Base-by-base conservation (phyloP, 257 asterid genomes). In the Dorcoceras hygrometricum region DNA sequence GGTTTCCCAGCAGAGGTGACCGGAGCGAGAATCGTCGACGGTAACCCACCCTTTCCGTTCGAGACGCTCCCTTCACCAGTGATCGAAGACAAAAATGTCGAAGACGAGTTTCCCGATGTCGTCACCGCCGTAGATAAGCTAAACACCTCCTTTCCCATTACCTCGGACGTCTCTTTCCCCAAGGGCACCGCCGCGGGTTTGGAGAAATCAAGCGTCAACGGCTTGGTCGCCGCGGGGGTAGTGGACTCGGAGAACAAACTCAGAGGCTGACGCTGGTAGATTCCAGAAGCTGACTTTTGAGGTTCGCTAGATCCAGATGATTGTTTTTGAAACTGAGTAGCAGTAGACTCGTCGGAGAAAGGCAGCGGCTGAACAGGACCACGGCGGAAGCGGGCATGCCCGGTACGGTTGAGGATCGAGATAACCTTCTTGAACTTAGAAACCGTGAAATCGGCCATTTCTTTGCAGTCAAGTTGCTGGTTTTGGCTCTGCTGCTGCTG, bases 41-140 rank as follows among this genome's bases (percentile, higher is more conserved):
- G 62, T 18, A 84, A 72, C 3, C 80, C 90, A 19, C 72, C 81
- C 57, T 84, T 86, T 0, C 90, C 96, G 57, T 88, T 88, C 0
- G 92, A 82, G 0, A 87, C 93, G 72, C 96, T 90, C 46, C 96
- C 97, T 71, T 90, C 96, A 16, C 92, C 96, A 7, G 97, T 82
- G 39, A 87, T 88, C 48, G 91, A 81, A 25, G 89, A 89, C 74
- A 86, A 2, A 68, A 86, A 82, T 2, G 77, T 73, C 28, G 79
- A 77, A 11, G 83, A 71, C 8, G 83, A 77, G 64, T 70, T 76
- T 23, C 75, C 71, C 3, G 87, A 79, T 11, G 78, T 73, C 1
- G 78, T 68, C 20, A 50, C 23, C 68, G 70, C 70, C n/a, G 70
- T 72, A 16, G 89, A 81, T 6, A 74, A 56, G 62, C 75, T 63